Conservation (phyloP, 2,329 filamentous ascomycete species). For the Fusarium nematophilum region DNA sequence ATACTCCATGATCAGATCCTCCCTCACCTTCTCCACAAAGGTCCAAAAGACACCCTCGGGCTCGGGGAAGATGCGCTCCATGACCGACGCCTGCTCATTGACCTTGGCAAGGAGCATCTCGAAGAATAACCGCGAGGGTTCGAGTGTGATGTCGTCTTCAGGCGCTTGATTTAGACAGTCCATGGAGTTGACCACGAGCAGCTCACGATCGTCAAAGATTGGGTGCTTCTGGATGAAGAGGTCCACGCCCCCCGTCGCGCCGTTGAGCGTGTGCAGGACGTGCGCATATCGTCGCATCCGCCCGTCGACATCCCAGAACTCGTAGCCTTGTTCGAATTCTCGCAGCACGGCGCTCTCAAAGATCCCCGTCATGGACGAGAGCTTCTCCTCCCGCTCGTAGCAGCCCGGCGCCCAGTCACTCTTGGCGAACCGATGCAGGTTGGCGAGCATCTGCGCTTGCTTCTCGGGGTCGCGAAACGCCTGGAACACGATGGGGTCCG, state of each 20-base stretch:
- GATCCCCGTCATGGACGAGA: conserved; percentile 79
- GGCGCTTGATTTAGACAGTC: conserved; percentile 81
- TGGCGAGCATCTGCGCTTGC: conserved; percentile 89
- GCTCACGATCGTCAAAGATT: conserved; percentile 78
- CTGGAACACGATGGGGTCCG: conserved; percentile 86
- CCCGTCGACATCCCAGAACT: conserved; percentile 87
- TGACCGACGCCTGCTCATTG: conserved; percentile 84
- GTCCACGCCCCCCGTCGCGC: conserved; percentile 81
- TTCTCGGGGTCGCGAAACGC: conserved; percentile 89
- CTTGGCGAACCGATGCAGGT: conserved; percentile 80
- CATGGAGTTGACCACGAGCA: conserved; percentile 74
- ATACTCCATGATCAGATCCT: conserved; percentile 89
- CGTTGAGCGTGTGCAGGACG: conserved; percentile 85
- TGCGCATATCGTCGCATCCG: conserved; percentile 90
- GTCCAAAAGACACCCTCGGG: conserved; percentile 77
- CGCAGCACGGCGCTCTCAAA: conserved; percentile 92
- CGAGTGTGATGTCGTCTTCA: conserved; percentile 76
- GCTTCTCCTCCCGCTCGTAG: conserved; percentile 74
- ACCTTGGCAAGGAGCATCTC: conserved; percentile 77
- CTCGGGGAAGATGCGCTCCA: conserved; percentile 84
- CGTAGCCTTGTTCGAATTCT: conserved; percentile 94
- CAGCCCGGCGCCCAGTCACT: conserved; percentile 86
- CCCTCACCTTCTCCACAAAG: conserved; percentile 84
- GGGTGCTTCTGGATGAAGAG: conserved; percentile 91
- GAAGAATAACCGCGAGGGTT: conserved; percentile 86